These are phyloP conservation scores for Exsudoporus frostii DNA, from an alignment of 768 basidiomycete species.

Conservation along the genomic window DNA sequence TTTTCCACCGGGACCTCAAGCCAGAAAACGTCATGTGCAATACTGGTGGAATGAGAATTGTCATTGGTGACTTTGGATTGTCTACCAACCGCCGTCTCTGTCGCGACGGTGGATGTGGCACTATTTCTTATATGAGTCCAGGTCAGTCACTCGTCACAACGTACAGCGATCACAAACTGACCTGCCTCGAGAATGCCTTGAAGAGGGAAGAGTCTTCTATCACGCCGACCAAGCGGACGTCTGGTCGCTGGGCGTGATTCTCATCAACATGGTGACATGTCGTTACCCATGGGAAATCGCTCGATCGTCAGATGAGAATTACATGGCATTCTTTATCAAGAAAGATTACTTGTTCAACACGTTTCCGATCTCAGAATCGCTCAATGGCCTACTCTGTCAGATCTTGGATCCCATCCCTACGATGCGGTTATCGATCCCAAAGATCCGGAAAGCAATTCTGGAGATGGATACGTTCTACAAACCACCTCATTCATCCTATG, in stretches of 20 bases:
- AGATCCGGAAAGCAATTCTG: slow-evolving; percentile 8
- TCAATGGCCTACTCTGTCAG: slow-evolving; percentile 3
- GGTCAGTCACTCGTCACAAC: slow-evolving; percentile 40
- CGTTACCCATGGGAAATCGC: slow-evolving; percentile 17
- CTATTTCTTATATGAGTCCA: slow-evolving; percentile 64
- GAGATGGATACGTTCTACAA: slow-evolving; percentile 15
- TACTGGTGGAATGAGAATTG: slow-evolving; percentile 48
- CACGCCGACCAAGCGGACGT: slow-evolving; percentile 43
- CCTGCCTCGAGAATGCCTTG: slow-evolving; percentile 50
- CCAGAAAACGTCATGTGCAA: slow-evolving; percentile 77
- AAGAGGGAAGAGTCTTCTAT: slow-evolving; percentile 31
- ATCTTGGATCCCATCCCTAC: slow-evolving; percentile 12
- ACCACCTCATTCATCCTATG: too few relatives aligned
- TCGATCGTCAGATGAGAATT: background rate
- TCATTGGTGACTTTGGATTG: slow-evolving; percentile 78
- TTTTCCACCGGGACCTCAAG: slow-evolving; percentile 86
- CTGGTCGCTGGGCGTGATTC: slow-evolving; percentile 77
- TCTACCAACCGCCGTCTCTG: slow-evolving; percentile 45
- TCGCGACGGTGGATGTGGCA: slow-evolving; percentile 56
- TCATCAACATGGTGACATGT: slow-evolving; percentile 79
- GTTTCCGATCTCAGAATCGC: slow-evolving; percentile 6
- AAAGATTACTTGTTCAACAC: background rate
- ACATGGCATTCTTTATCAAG: background rate
- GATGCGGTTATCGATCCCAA: slow-evolving; percentile 13
- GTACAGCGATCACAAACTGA: slow-evolving; percentile 4